These are phyloP conservation scores for Phytophthora cryptogea DNA, from an alignment of 352 stramenopile species.

Conservation along the genomic window DNA sequence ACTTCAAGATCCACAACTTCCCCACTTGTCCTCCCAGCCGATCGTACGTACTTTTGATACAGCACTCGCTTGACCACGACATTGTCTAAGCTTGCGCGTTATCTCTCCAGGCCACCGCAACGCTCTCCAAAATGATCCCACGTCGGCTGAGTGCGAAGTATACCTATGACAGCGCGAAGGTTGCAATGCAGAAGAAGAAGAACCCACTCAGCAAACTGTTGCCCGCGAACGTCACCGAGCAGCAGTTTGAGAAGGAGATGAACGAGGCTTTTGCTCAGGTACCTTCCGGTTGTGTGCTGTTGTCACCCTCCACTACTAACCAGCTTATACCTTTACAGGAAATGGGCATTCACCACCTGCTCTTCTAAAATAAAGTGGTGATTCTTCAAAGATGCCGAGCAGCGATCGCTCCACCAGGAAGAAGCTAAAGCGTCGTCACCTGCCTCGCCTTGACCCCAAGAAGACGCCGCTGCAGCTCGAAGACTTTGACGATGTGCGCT, in stretches of 20 bases:
- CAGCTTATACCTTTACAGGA: constrained; percentile 24
- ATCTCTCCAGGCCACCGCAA: constrained; percentile 26
- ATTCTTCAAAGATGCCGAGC: constrained; percentile 10
- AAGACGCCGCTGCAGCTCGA: constrained; percentile 42
- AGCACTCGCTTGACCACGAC: background rate
- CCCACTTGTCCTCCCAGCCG: constrained; percentile 33
- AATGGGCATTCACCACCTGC: constrained; percentile 59
- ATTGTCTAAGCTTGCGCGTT: background rate
- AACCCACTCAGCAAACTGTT: constrained; percentile 60
- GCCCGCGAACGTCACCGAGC: constrained; percentile 33
- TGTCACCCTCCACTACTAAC: background rate
- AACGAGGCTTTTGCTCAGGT: constrained; percentile 67
- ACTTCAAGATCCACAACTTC: constrained; percentile 65
- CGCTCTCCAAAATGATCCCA: constrained; percentile 53
- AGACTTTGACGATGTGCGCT: constrained; percentile 69
- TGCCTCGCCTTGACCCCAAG: constrained; percentile 17
- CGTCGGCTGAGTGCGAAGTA: constrained; percentile 45
- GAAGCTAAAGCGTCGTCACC: constrained; percentile 10
- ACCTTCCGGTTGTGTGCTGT: background rate
- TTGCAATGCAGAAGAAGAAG: constrained; percentile 64
- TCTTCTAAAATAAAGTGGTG: constrained; percentile 27
- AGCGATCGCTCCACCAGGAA: constrained; percentile 12
- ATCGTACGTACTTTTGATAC: constrained; percentile 40
- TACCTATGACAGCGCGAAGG: constrained; percentile 51
- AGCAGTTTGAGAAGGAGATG: constrained; percentile 72